Evolutionary conservation across 106 monocot genomes (phyloP).

Genomic region (Cymbidium sinense): DNA sequence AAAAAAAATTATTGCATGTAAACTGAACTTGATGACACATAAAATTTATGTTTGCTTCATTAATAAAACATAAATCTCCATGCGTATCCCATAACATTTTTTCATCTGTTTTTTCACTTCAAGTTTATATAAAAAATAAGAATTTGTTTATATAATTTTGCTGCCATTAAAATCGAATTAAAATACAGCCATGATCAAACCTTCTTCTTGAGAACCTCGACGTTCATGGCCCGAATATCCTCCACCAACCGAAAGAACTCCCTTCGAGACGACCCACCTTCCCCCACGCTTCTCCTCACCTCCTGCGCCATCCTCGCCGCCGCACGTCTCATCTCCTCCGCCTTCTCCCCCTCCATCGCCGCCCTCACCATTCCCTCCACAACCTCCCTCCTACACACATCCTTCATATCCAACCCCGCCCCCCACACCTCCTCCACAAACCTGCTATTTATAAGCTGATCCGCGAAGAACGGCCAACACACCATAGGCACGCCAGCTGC

Average conservation of each 20-base stretch:
- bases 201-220: too few relatives aligned
- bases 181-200: too few relatives aligned
- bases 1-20: too few relatives aligned
- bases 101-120: too few relatives aligned
- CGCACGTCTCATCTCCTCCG: slow-evolving; percentile 4
- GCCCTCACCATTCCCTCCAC: slow-evolving; percentile 21
- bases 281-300: slow-evolving; percentile 12
- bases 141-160: too few relatives aligned
- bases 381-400: not conserved
- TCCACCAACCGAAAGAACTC: slow-evolving; percentile 14
- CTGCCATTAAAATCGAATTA: too few relatives aligned
- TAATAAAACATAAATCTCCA: too few relatives aligned
- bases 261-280: slow-evolving; percentile 18
- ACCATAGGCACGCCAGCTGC: slow-evolving; percentile 21
- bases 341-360: slow-evolving; percentile 20
- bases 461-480: slow-evolving; percentile 17
- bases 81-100: too few relatives aligned
- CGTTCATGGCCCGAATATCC: slow-evolving; percentile 1
- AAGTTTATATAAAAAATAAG: too few relatives aligned
- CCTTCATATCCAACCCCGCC: slow-evolving; percentile 25
- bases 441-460: slow-evolving; percentile 21
- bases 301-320: not conserved
- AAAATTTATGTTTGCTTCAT: too few relatives aligned
- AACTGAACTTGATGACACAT: too few relatives aligned
- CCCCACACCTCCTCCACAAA: slow-evolving; percentile 19